Evolutionary conservation across 1,139 yeast genomes (phyloP).

Genomic region (Yamadazyma membranifaciens): DNA sequence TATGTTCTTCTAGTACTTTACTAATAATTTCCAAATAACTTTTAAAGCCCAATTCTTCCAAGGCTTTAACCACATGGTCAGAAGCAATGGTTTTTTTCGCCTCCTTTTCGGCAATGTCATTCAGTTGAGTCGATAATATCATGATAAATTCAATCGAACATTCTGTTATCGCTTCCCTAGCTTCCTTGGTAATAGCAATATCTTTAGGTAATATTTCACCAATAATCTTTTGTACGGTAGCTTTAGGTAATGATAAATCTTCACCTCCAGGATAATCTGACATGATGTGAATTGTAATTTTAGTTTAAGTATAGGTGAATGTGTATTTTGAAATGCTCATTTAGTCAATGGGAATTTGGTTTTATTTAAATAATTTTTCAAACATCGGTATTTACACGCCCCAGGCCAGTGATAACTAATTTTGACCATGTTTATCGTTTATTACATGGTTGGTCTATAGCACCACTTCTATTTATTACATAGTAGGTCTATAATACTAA

Average conservation of each 20-base stretch:
- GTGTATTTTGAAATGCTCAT: not conserved
- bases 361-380: constrained; percentile 2
- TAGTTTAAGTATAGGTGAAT: too few species aligned
- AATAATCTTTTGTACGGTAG: constrained; percentile 94
- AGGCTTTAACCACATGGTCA: constrained; percentile 91
- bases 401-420: too few species aligned
- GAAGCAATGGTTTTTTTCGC: constrained; percentile 95
- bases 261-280: constrained; percentile 42
- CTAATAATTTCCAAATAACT: constrained; percentile 83
- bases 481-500: too few species aligned
- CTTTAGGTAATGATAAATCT: constrained; percentile 54
- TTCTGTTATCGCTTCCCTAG: constrained; percentile 92
- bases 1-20: constrained; percentile 80
- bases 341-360: not conserved
- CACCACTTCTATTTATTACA: too few species aligned
- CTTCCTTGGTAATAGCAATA: constrained; percentile 85
- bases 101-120: constrained; percentile 95
- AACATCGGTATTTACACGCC: not conserved
- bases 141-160: constrained; percentile 95
- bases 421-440: too few species aligned
- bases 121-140: constrained; percentile 90
- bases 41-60: constrained; percentile 82
- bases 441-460: too few species aligned
- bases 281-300: constrained; percentile 26
- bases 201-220: constrained; percentile 87